Conservation (phyloP, 2,329 filamentous ascomycete genomes). For the Sclerotinia trifoliorum region DNA sequence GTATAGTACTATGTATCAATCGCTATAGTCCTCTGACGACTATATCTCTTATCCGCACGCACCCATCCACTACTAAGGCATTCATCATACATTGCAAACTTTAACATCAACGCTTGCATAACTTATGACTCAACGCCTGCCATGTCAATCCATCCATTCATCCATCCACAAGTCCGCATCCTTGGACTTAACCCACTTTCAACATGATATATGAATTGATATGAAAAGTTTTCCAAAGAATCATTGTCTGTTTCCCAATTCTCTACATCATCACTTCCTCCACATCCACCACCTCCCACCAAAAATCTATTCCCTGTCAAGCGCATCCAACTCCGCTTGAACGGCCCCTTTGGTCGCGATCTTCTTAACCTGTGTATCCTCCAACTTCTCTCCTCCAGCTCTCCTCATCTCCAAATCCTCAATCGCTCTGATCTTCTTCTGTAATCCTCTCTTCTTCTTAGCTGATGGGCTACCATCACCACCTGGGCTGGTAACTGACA, state of each 20-base stretch:
- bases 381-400: constrained; percentile 90
- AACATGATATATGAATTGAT: constrained; percentile 12
- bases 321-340: constrained; percentile 72
- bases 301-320: constrained; percentile 32
- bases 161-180: neutral
- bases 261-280: neutral
- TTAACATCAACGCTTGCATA: neutral
- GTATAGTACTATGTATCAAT: too few species aligned
- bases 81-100: neutral
- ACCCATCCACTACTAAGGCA: neutral
- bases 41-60: neutral
- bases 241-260: neutral
- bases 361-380: constrained; percentile 98
- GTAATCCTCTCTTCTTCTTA: constrained; percentile 88
- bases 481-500: constrained; percentile 54
- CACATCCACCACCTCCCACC: neutral
- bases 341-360: constrained; percentile 86
- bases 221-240: constrained; percentile 15
- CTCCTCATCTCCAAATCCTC: constrained; percentile 97
- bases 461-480: constrained; percentile 67
- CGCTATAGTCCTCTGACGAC: neutral
- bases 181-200: neutral
- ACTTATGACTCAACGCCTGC: neutral
- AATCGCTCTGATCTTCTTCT: constrained; percentile 98
- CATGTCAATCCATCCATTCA: neutral